Evolutionary conservation across 129 eudicot genomes (phyloP).

Genomic region (Pittosporum tobira): DNA sequence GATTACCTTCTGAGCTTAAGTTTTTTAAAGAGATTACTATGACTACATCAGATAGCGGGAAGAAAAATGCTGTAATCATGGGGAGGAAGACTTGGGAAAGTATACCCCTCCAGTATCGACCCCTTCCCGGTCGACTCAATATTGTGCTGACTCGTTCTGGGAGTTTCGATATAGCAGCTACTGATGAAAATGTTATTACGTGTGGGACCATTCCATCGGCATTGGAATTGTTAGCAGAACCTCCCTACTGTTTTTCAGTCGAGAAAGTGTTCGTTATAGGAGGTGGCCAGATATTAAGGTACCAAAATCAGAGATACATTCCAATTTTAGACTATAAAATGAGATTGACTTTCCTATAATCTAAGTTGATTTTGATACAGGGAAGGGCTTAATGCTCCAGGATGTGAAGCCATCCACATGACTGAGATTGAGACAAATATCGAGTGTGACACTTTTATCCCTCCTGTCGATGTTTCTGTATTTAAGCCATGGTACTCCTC

Average conservation of each 20-base stretch:
- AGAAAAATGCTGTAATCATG: conserved; percentile 68
- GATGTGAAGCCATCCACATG: conserved; percentile 70
- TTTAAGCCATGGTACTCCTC: conserved; percentile 71
- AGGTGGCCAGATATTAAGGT: conserved; percentile 74
- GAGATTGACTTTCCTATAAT: background rate
- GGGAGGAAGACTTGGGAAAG: conserved; percentile 85
- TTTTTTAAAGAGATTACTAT: conserved; percentile 55
- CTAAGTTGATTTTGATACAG: conserved; percentile 26
- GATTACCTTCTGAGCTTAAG: conserved; percentile 61
- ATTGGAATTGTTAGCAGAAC: conserved; percentile 40
- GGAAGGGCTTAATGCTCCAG: conserved; percentile 57
- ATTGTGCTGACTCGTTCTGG: conserved; percentile 61
- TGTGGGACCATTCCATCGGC: conserved; percentile 54
- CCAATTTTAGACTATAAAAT: background rate
- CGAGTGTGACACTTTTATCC: conserved; percentile 68
- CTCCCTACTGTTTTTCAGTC: conserved; percentile 44
- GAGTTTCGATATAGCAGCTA: conserved; percentile 23
- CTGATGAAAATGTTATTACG: conserved; percentile 38
- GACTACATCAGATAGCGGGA: conserved; percentile 37
- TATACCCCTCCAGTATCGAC: conserved; percentile 51
- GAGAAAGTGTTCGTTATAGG: conserved; percentile 70
- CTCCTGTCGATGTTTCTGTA: conserved; percentile 41
- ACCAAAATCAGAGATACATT: background rate
- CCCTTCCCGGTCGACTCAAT: conserved; percentile 71
- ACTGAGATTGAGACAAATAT: conserved; percentile 48